A percentile compares a stretch with the other conserved stretches of the same genome.
phyloP scores from a whole-genome alignment of 306 rosid species.

The Dicorynia guianensis region DNA sequence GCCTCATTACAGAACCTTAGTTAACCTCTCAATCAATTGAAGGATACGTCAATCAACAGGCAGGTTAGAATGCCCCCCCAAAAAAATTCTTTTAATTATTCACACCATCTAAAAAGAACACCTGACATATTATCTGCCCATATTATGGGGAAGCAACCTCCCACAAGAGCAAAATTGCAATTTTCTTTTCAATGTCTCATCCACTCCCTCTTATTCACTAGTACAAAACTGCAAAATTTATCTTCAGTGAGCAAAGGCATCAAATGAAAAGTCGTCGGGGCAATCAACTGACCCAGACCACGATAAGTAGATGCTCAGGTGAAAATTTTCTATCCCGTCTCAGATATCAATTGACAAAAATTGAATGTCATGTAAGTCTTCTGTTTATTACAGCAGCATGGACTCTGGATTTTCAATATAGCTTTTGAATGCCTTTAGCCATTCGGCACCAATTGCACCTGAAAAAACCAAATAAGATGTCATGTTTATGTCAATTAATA shows the following conservation, averaged over 20 bases:
- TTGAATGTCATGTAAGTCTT: slow-evolving; percentile 27
- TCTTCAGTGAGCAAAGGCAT: slow-evolving; percentile 42
- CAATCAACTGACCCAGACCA: slow-evolving; percentile 49
- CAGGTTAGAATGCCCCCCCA: not conserved
- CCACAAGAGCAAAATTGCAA: slow-evolving; percentile 20
- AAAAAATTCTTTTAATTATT: slow-evolving; percentile 36
- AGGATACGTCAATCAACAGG: not conserved
- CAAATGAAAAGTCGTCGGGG: slow-evolving; percentile 47
- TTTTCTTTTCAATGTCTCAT: slow-evolving; percentile 48
- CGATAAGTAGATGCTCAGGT: slow-evolving; percentile 42
- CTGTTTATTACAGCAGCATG: slow-evolving; percentile 74
- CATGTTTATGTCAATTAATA: not conserved
- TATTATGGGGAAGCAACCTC: slow-evolving; percentile 35
- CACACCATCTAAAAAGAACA: slow-evolving; percentile 34
- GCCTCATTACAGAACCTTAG: not conserved
- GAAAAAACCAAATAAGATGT: slow-evolving; percentile 27
- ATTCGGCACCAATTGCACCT: slow-evolving; percentile 98
- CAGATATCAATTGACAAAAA: slow-evolving; percentile 31
- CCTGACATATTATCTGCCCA: slow-evolving; percentile 28
- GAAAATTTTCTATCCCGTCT: slow-evolving; percentile 44
- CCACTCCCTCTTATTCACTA: slow-evolving; percentile 65
- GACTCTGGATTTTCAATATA: slow-evolving; percentile 93
- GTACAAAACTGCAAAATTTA: slow-evolving; percentile 43
- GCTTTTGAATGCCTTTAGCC: slow-evolving; percentile 96
- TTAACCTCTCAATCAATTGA: not conserved